Base-by-base conservation (phyloP, 768 basidiomycete genomes). In the Coprinopsis strossmayeri region DNA sequence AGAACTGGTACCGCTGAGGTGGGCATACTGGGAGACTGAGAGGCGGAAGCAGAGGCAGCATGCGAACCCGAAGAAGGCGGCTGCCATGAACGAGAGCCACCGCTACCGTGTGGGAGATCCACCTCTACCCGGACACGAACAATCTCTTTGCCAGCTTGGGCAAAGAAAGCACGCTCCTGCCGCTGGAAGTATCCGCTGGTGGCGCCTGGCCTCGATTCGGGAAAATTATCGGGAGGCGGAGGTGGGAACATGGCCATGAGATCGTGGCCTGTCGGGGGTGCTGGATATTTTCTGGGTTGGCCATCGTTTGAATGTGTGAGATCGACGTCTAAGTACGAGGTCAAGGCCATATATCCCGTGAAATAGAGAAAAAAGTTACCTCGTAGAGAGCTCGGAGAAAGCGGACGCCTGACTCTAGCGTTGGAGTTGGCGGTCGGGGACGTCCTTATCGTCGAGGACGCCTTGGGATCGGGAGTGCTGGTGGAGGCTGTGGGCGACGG, bases 161-260 rank as follows among this genome's bases (percentile, higher is more conserved):
- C 84, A 54, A 90, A 90, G 64, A 87, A 90, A 5, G 82, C 82
- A 48, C 86, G 82, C 57, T 90, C 87, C 62, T 90, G 83, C 0
- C 78, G 71, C 53, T 80, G 76, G 61, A 90, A 90, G 61, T 76
- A 88, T 24, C 80, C 78, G 43, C 79, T 82, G 0, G 87, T 88
- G 2, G 84, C 79, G 0, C 81, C 81, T 1, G 76, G 71, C 48
- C 77, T 69, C 65, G 79, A 71, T 54, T 78, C 77, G 25, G 71
- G 68, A 44, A 75, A 77, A 42, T 64, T 73, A 38, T 74, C 70
- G 1, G 87, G 87, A 13, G 84, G 75, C 2, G 79, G 69, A 3
- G 87, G 76, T 0, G 87, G 87, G 60, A 89, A 90, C 69, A 90
- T 77, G 12, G 84, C 84, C 87, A 90, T 90, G 56, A 90, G 75